phyloP scores from a whole-genome alignment of 2,329 filamentous ascomycete genomes.

The Trichoderma simmonsii region DNA sequence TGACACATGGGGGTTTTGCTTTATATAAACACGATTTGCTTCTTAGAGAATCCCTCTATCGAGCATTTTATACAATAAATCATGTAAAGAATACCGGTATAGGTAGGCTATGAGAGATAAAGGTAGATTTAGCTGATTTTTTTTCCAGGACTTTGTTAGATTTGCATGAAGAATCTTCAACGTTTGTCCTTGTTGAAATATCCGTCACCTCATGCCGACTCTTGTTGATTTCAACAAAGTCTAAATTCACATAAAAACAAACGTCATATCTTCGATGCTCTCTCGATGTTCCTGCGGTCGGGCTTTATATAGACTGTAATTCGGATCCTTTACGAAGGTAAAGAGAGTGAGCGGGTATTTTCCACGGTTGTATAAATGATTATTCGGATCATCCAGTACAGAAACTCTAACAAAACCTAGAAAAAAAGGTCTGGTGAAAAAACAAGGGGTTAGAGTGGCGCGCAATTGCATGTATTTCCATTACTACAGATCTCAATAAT shows the following conservation, averaged over 20 bases:
- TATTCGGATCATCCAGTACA: neutral
- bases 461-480: neutral
- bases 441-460: neutral
- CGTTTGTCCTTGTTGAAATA: neutral
- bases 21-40: too few species aligned
- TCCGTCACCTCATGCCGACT: neutral
- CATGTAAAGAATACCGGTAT: too few species aligned
- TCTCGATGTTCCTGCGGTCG: accelerated
- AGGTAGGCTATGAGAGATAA: too few species aligned
- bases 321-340: neutral
- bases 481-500: neutral
- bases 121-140: too few species aligned
- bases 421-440: neutral
- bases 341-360: neutral
- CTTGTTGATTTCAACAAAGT: neutral
- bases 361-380: neutral
- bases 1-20: too few species aligned
- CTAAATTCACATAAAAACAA: neutral
- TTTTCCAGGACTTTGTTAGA: neutral
- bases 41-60: too few species aligned
- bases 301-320: neutral
- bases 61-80: too few species aligned
- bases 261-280: neutral
- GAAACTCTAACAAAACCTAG: neutral
- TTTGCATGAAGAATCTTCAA: neutral